Evolutionary conservation across 148 eudicot species (phyloP).

Genomic region (Silene uniflora): DNA sequence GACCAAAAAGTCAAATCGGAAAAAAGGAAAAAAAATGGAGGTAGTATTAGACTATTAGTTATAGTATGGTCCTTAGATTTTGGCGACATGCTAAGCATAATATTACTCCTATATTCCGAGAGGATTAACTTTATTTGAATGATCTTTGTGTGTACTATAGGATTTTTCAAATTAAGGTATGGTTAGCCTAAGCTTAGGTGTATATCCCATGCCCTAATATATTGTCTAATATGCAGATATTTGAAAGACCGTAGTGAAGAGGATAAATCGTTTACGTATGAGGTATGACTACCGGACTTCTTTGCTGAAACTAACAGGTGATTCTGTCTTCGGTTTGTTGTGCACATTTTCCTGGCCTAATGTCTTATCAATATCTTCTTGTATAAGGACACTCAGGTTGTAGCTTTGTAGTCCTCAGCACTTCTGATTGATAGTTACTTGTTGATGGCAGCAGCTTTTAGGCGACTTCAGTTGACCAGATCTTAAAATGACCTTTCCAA

Average conservation of each 20-base stretch:
- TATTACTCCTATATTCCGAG: background rate
- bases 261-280: constrained; percentile 83
- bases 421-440: background rate
- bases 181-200: background rate
- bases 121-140: background rate
- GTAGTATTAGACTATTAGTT: too few species aligned
- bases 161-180: background rate
- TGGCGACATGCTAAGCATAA: background rate
- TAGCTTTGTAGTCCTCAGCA: background rate
- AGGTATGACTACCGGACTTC: constrained; percentile 42
- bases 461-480: background rate
- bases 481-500: background rate
- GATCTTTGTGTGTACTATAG: background rate
- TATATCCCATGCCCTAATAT: background rate
- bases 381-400: background rate
- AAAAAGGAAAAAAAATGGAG: too few species aligned
- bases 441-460: background rate
- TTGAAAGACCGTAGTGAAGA: constrained; percentile 69
- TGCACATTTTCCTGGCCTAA: background rate
- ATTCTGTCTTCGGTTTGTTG: background rate
- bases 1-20: too few species aligned
- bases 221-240: constrained; percentile 49
- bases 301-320: background rate
- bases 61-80: background rate
- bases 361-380: background rate